Evolutionary conservation across 495 filamentous ascomycete species (phyloP), one percentile per base, ranked within the genome.

Genomic region (Trichoderma reesei): DNA sequence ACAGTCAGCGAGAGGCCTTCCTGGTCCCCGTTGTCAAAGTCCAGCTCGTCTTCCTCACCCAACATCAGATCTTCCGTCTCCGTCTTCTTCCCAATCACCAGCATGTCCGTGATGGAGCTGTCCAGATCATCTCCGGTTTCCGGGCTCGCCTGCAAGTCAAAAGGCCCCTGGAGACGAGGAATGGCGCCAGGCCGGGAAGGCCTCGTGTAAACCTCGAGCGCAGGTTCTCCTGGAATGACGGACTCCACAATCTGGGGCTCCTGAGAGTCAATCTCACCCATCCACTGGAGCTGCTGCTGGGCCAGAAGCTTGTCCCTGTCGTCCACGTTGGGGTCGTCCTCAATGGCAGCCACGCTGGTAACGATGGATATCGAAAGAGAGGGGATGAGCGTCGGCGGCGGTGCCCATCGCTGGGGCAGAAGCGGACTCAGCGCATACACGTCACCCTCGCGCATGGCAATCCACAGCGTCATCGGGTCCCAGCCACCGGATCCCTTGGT

Each of bases 371-470:
- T 82, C 16, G 90, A 90, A 38, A 96, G 78, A 0, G 89, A 88
- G 3, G 91, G 87, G 36, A 95, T 83, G 13, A 89, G 79, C 0
- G 86, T 86, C 2, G 87, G 81, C 16, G 88, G 84, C n/a, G 88
- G 86, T 60, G 88, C 80, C 90, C 90, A 96, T 68, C 85, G 90
- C 14, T 82, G 82, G 5, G 92, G 92, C 36, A 96, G 75, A 5
- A 96, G 80, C 10, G 92, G 92, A 72, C 92, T 96, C n/a, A 96
- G 75, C 8, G 90, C 90, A 68, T 96, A 96, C 8, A 96, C 82
- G 68, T 95, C 91, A 5, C 92, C 92, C 34, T 89, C 88, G 41
- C 79, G 81, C 90, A 96, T 96, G 16, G 89, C 91, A 54, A 96
- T 76, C 91, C 91, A 96, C 18, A 96, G 76, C 3, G 92, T 95